Base-by-base conservation (phyloP, 768 basidiomycete species). In the Mycena filopes region DNA sequence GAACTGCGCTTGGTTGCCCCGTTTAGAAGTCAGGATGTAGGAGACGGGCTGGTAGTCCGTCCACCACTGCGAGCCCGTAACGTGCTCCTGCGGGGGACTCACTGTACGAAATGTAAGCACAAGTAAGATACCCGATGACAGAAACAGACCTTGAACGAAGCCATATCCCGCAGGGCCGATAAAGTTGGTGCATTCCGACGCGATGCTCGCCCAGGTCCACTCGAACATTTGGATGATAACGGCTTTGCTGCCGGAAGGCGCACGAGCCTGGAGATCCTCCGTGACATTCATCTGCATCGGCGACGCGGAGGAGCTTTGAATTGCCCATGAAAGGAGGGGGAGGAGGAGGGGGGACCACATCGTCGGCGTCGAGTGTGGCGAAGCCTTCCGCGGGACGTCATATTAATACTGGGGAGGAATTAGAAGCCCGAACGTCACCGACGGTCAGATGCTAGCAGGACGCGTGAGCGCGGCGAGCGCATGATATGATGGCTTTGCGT, bases 221-320 rank as follows among this genome's bases (percentile, higher is more conserved):
- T 89, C 82, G 70, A 91, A 92, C 85, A 92, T 86, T 74, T 90
- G 88, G 18, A 87, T 82, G 71, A 91, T 89, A 64, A 90, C 87
- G 3, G 74, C 77, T 61, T 84, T 84, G 42, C 59, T 28, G 29
- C 70, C 72, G 20, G 70, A 60, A 6, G 73, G 73, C 16, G 70
- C 68, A 33, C 73, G 69, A 36, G 41, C 31, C 12, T 43, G 8
- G 11, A 49, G 20, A 10, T 36, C 45, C 18, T 67, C 36, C 21
- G 63, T 57, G 15, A 55, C 55, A 29, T 64, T 64, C 28, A 50
- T 5, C 33, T 25, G 65, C 49, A 31, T 50, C 16, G 55, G 65
- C 12, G 42, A 31, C 10, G 59, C 59, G 21, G 51, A 41, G 41
- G 63, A n/a, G 33, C 21, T 12, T 31, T 51, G 55, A 31, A 36